Evolutionary conservation across 1,284 basidiomycete genomes (phyloP).

Genomic region (Cutaneotrichosporon cavernicola): DNA sequence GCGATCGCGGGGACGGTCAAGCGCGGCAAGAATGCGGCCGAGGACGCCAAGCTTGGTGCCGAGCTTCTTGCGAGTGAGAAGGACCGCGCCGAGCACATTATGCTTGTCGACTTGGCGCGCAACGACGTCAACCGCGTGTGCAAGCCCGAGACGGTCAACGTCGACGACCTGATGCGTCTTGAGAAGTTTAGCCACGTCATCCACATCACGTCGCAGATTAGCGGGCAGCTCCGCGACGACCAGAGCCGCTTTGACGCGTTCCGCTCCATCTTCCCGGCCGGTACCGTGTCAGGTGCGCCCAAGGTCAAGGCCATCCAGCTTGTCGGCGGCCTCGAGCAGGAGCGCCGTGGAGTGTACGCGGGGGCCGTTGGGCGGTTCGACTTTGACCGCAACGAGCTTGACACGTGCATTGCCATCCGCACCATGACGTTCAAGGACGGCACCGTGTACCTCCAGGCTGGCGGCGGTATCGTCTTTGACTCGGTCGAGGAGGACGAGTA

Average conservation of each 20-base stretch:
- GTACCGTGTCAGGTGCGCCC: constrained; percentile 98
- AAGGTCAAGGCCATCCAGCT: constrained; percentile 99
- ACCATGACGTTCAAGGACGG: constrained; percentile 98
- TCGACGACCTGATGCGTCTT: constrained; percentile 90
- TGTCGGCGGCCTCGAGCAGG: constrained; percentile 79
- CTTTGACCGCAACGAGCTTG: constrained; percentile 92
- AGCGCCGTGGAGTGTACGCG: constrained; percentile 91
- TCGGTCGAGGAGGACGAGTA: constrained; percentile 91
- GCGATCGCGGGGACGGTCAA: constrained; percentile 95
- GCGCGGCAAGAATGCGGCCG: constrained; percentile 76
- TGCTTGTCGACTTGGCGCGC: constrained; percentile 97
- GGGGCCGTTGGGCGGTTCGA: constrained; percentile 97
- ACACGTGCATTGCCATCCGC: constrained; percentile 97
- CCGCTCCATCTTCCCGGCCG: constrained; percentile 97
- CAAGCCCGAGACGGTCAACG: constrained; percentile 89
- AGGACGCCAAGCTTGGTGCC: constrained; percentile 78
- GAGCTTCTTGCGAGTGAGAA: constrained; percentile 81
- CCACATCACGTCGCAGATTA: constrained; percentile 93
- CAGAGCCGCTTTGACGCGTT: constrained; percentile 94
- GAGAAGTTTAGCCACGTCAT: constrained; percentile 99
- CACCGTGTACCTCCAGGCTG: constrained; percentile 85
- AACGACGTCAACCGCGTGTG: constrained; percentile 99
- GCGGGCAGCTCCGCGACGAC: constrained; percentile 78
- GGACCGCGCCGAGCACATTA: constrained; percentile 96
- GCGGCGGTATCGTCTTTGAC: constrained; percentile 94